Evolutionary conservation across 73 alveolate species (phyloP).

Genomic region (Tetrahymena thermophila): DNA sequence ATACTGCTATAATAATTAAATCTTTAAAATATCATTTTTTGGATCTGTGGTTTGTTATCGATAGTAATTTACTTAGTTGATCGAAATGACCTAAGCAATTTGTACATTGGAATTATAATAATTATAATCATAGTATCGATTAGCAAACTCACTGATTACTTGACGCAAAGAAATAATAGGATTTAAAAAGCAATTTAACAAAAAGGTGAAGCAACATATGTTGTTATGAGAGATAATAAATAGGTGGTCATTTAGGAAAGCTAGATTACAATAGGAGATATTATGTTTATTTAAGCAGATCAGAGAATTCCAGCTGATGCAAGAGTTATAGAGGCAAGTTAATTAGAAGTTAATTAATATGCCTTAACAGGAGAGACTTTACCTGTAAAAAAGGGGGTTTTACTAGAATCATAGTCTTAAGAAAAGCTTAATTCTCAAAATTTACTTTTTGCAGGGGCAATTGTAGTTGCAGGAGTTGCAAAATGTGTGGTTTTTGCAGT

Average conservation of each 20-base stretch:
- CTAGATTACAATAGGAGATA: neutral
- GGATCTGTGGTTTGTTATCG: neutral
- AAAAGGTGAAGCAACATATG: neutral
- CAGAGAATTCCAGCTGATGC: neutral
- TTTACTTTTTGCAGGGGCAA: neutral
- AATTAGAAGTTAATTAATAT: neutral
- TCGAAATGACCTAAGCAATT: neutral
- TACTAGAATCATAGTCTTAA: neutral
- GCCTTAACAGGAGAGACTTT: neutral
- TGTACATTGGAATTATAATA: neutral
- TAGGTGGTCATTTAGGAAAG: neutral
- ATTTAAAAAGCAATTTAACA: neutral
- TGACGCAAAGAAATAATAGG: neutral
- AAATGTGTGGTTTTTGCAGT: neutral
- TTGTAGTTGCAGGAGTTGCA: neutral
- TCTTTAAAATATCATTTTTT: neutral
- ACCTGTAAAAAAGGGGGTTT: neutral
- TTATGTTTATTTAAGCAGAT: neutral
- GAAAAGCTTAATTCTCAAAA: neutral
- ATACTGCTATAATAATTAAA: neutral
- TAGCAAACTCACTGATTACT: neutral
- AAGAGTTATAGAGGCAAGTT: neutral
- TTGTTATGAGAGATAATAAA: neutral
- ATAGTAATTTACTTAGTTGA: neutral
- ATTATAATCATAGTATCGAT: neutral